Evolutionary conservation across 2,329 filamentous ascomycete species (phyloP).

Genomic region (Fusarium tricinctum): DNA sequence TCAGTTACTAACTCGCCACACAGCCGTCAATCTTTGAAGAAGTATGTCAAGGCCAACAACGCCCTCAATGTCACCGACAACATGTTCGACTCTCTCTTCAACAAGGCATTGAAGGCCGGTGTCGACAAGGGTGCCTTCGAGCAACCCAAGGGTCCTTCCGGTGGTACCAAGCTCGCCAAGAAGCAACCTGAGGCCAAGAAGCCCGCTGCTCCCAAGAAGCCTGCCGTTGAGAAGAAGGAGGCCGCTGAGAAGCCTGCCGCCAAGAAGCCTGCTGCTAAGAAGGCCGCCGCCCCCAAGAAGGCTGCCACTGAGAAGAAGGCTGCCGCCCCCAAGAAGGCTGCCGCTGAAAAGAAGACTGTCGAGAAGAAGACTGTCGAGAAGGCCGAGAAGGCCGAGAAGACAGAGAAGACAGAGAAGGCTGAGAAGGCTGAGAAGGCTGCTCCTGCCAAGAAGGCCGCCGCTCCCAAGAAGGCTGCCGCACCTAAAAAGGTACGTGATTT

Average conservation of each 20-base stretch:
- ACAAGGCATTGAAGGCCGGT: constrained; percentile 84
- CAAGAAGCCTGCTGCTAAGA: constrained; percentile 55
- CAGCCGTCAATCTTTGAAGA: constrained; percentile 73
- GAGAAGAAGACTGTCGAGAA: constrained; percentile 31
- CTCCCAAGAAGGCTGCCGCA: constrained; percentile 54
- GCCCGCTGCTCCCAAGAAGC: constrained; percentile 52
- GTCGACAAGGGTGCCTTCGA: constrained; percentile 89
- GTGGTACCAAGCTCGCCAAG: constrained; percentile 93
- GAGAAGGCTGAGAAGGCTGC: constrained; percentile 66
- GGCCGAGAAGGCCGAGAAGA: constrained; percentile 50
- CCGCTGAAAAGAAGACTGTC: constrained; percentile 32
- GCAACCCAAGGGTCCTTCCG: constrained; percentile 92
- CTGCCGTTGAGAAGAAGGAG: constrained; percentile 55
- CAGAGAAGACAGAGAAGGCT: constrained; percentile 60
- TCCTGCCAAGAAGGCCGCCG: constrained; percentile 73
- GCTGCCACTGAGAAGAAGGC: constrained; percentile 50
- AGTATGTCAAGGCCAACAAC: constrained; percentile 71
- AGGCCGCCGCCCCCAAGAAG: constrained; percentile 57
- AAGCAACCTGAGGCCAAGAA: constrained; percentile 67
- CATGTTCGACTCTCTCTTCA: constrained; percentile 82
- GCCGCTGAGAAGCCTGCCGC: constrained; percentile 50
- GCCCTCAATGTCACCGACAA: constrained; percentile 62
- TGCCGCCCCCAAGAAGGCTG: constrained; percentile 57
- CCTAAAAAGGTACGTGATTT: constrained; percentile 35
- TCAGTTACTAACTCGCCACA: constrained; percentile 30